These are phyloP conservation scores for Psilocybe subaeruginosa DNA, from an alignment of 768 basidiomycete genomes.

Conservation along the genomic window DNA sequence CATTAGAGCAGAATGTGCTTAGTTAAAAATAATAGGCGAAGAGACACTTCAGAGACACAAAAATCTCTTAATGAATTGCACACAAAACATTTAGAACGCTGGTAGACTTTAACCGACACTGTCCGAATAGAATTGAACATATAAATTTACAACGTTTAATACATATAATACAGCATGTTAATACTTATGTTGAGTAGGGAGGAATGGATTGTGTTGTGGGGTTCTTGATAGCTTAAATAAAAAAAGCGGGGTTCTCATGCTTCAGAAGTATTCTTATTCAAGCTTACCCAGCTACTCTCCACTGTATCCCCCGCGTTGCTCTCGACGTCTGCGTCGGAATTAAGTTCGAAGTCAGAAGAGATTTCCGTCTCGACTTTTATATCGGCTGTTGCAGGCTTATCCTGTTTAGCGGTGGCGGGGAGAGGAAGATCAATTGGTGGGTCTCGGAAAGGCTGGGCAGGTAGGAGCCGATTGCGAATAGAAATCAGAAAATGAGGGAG, in stretches of 20 bases:
- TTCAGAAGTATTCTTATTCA: constrained; percentile 35
- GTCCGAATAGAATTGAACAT: neutral
- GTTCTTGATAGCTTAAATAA: neutral
- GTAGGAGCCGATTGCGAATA: constrained; percentile 62
- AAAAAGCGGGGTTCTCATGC: constrained; percentile 2
- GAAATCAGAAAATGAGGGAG: constrained; percentile 69
- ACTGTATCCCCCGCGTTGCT: constrained; percentile 60
- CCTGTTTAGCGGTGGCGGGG: constrained; percentile 20
- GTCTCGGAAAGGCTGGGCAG: constrained; percentile 46
- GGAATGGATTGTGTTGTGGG: neutral
- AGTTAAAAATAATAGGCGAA: too few relatives aligned
- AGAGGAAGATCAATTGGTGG: constrained; percentile 35
- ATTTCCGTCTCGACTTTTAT: constrained; percentile 13
- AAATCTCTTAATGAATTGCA: too few relatives aligned
- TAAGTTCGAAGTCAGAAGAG: constrained; percentile 41
- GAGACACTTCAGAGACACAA: too few relatives aligned
- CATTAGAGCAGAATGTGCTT: neutral
- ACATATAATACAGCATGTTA: neutral
- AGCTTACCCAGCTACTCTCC: constrained; percentile 72
- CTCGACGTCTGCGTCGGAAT: constrained; percentile 72
- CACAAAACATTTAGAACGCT: too few relatives aligned
- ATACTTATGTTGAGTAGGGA: constrained; percentile 9
- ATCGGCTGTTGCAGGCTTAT: constrained; percentile 11
- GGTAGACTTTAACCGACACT: neutral
- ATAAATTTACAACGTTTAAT: neutral